A percentile compares a stretch with the other conserved stretches of the same genome.
Conservation (phyloP, 2,329 filamentous ascomycete species). For the Helminthosporium solani region DNA sequence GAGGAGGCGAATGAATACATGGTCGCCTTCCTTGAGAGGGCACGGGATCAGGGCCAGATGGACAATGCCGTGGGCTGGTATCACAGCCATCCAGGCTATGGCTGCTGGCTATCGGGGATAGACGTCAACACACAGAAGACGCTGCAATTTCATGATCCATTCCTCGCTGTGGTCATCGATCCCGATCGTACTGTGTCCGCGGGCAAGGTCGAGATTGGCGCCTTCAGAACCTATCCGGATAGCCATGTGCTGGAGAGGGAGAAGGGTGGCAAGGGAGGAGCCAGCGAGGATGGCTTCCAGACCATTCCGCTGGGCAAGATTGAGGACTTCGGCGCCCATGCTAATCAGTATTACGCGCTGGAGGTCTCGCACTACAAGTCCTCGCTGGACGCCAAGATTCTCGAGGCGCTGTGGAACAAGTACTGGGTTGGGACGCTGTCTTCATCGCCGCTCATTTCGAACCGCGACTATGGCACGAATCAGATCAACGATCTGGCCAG, state of each 20-base stretch:
- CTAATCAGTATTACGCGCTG: slow-evolving; percentile 84
- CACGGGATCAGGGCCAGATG: slow-evolving; percentile 71
- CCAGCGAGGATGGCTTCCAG: slow-evolving; percentile 63
- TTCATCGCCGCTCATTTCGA: slow-evolving; percentile 84
- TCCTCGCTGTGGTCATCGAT: slow-evolving; percentile 89
- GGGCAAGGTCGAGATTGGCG: slow-evolving; percentile 95
- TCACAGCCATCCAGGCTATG: slow-evolving; percentile 95
- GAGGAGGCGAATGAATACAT: slow-evolving; percentile 97
- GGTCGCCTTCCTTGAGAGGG: slow-evolving; percentile 76
- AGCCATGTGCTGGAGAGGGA: slow-evolving; percentile 56
- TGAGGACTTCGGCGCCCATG: slow-evolving; percentile 92
- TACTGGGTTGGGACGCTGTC: slow-evolving; percentile 98
- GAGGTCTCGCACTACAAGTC: slow-evolving; percentile 95
- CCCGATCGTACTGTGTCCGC: slow-evolving; percentile 92
- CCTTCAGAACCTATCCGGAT: slow-evolving; percentile 86
- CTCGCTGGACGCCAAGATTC: slow-evolving; percentile 78
- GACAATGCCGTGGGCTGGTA: slow-evolving; percentile 99
- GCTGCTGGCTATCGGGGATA: slow-evolving; percentile 96
- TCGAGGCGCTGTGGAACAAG: slow-evolving; percentile 95
- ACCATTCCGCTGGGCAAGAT: slow-evolving; percentile 90
- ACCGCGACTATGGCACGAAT: slow-evolving; percentile 88
- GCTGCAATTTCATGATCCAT: slow-evolving; percentile 90
- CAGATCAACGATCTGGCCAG: slow-evolving; percentile 85
- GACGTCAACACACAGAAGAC: slow-evolving; percentile 85
- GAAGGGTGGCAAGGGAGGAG: slow-evolving; percentile 33